Evolutionary conservation across 2,329 filamentous ascomycete species (phyloP).

Genomic region (Hypoxylon sp.): DNA sequence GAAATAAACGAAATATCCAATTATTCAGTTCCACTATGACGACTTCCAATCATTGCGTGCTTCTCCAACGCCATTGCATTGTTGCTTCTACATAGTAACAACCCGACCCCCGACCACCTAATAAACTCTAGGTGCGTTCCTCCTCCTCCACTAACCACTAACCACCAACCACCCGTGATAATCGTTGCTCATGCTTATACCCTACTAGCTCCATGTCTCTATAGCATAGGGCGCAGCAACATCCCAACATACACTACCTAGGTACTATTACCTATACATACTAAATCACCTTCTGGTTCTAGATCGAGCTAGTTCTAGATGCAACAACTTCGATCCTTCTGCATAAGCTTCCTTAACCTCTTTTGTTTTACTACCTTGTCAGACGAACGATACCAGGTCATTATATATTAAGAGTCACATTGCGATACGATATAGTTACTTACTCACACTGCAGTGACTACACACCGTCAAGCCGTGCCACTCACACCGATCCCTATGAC

Average conservation of each 20-base stretch:
- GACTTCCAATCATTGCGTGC: constrained; percentile 5
- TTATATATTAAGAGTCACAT: too few species aligned
- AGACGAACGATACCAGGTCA: constrained; percentile 11
- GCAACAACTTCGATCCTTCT: constrained; percentile 26
- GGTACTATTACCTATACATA: too few species aligned
- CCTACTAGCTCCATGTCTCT: constrained; percentile 8
- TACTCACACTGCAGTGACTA: too few species aligned
- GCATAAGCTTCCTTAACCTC: constrained; percentile 12
- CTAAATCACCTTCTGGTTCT: constrained; percentile 29
- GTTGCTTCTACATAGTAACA: too few species aligned
- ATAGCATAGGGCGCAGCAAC: too few species aligned
- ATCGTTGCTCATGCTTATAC: constrained; percentile 13
- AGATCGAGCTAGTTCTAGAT: constrained; percentile 21
- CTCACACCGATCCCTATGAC: constrained; percentile 18
- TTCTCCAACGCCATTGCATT: constrained; percentile 3
- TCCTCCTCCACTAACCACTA: constrained; percentile 1
- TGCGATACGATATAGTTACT: too few species aligned
- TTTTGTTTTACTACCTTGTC: constrained; percentile 18
- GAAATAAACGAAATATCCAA: constrained; percentile 17
- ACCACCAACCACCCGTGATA: neutral
- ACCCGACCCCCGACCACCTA: too few species aligned
- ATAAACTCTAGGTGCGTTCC: too few species aligned
- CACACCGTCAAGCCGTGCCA: constrained; percentile 8
- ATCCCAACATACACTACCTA: too few species aligned
- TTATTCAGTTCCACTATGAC: constrained; percentile 8